phyloP scores from a whole-genome alignment of 495 filamentous ascomycete species.

The Pyrenopolyporus hunteri region DNA sequence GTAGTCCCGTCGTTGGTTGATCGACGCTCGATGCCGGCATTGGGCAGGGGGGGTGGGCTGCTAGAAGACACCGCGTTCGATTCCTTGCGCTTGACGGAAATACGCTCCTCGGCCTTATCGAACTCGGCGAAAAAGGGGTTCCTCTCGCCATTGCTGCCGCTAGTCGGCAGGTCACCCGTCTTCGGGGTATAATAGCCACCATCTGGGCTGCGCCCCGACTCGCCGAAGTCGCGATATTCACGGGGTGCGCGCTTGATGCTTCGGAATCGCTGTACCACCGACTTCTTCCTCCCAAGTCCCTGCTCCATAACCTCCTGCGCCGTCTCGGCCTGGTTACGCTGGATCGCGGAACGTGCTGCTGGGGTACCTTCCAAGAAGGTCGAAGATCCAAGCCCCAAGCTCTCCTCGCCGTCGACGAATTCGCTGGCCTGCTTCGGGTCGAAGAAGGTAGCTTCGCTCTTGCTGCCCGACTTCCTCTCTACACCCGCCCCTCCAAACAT shows the following conservation, averaged over 20 bases:
- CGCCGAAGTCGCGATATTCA: slow-evolving; percentile 54
- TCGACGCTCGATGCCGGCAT: slow-evolving; percentile 66
- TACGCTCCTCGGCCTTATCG: slow-evolving; percentile 54
- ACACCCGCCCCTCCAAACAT: slow-evolving; percentile 64
- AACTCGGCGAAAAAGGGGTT: slow-evolving; percentile 93
- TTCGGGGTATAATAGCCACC: slow-evolving; percentile 47
- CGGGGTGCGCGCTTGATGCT: slow-evolving; percentile 65
- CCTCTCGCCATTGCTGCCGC: slow-evolving; percentile 49
- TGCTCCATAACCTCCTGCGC: slow-evolving; percentile 54
- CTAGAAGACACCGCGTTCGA: slow-evolving; percentile 61
- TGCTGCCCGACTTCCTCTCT: slow-evolving; percentile 28
- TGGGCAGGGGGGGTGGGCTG: slow-evolving; percentile 59
- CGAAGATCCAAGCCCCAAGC: slow-evolving; percentile 85
- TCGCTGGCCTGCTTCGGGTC: slow-evolving; percentile 62
- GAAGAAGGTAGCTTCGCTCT: slow-evolving; percentile 54
- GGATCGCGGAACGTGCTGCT: slow-evolving; percentile 81
- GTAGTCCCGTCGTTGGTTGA: slow-evolving; percentile 67
- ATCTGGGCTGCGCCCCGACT: slow-evolving; percentile 59
- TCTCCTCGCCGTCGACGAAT: slow-evolving; percentile 82
- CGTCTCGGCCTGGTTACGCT: slow-evolving; percentile 75
- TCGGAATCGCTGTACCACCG: slow-evolving; percentile 82
- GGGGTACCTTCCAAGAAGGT: slow-evolving; percentile 96
- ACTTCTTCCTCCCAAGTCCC: slow-evolving; percentile 88
- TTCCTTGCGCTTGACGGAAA: slow-evolving; percentile 49
- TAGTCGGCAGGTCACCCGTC: slow-evolving; percentile 31